phyloP scores from a whole-genome alignment of 2,329 filamentous ascomycete genomes.

The Penicillium occitanis region DNA sequence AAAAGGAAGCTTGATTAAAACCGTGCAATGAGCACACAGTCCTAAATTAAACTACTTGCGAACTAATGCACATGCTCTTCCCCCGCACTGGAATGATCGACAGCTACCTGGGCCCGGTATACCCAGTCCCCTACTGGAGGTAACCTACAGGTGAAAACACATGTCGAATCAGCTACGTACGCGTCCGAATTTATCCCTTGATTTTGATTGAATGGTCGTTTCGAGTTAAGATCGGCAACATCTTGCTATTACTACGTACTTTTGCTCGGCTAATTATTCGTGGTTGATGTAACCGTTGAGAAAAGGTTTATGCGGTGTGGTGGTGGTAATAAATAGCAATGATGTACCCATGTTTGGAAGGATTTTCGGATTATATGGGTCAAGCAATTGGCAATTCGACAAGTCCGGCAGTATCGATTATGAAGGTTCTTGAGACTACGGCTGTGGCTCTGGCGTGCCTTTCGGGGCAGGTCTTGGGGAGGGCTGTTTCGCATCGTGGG shows the following conservation, averaged over 20 bases:
- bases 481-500: conserved; percentile 52
- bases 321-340: background rate
- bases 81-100: conserved; percentile 10
- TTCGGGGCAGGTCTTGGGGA: conserved; percentile 47
- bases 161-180: background rate
- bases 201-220: background rate
- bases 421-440: conserved; percentile 40
- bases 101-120: background rate
- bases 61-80: background rate
- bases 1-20: background rate
- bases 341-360: background rate
- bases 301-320: background rate
- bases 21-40: background rate
- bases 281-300: background rate
- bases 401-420: conserved; percentile 22
- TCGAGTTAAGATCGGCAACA: background rate
- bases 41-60: background rate
- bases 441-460: conserved; percentile 38
- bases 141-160: background rate
- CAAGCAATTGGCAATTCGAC: background rate
- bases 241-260: background rate
- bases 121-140: background rate
- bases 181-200: background rate
- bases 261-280: conserved; percentile 4
- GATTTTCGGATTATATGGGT: background rate